Evolutionary conservation across 257 asterid species (phyloP), one percentile per base, ranked within the genome.

Genomic region (Hygrophila difformis): DNA sequence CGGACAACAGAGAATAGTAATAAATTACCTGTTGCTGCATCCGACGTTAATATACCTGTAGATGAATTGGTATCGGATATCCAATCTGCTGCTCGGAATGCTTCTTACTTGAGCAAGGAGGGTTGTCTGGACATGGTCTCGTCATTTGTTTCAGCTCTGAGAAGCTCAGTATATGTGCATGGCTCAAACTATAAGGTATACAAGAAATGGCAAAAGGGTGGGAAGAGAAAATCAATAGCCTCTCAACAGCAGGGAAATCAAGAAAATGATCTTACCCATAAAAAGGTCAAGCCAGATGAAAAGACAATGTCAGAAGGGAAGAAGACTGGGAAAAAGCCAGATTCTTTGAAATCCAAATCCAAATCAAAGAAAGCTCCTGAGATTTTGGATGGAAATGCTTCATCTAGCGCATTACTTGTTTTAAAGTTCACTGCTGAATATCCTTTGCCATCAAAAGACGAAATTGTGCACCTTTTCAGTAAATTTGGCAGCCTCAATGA

Each of bases 371-470:
- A 67, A 63, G 45, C 53, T 54, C 67, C 48, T 31, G 50, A 43
- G 50, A 55, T 55, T 9, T 39, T 14, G 5, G 57, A 68, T 16
- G 39, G 44, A 41, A 60, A 59, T 20, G 26, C 69, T 46, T 39
- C 46, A 3, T 58, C 69, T 1, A 23, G 66, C 60, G 78, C 77
- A 34, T 18, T 61, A 31, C 39, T 86, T 47, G 22, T n/a, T n/a
- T n/a, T n/a, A n/a, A n/a, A 69, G 15, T 82, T 86, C 65, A 5
- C 68, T 1, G 58, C 78, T 36, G 83, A 47, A 34, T 51, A 54
- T 51, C 53, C 71, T 21, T 44, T 85, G 63, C 94, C 96, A 33
- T 62, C 85, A 9, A 77, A 68, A 69, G 72, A 76, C 44, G 83
- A 76, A 11, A 50, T 76, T 40, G 17, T 72, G 40, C 48, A 18